phyloP scores from a whole-genome alignment of 2,329 filamentous ascomycete species.

The Calonectria honghensis region DNA sequence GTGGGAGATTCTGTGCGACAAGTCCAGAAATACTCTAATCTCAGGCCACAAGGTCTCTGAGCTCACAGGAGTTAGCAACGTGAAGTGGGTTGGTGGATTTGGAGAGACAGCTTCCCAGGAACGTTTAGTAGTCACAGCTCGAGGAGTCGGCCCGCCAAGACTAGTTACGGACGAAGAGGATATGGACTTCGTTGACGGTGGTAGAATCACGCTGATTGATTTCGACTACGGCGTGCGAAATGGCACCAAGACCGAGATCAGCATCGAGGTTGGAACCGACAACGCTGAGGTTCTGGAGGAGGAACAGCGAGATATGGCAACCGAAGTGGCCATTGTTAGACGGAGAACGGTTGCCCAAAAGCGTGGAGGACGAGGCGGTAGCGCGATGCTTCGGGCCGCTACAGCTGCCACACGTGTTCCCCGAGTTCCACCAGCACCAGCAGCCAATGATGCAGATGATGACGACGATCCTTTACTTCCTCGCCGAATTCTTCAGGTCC shows the following conservation, averaged over 20 bases:
- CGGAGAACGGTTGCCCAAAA: slow-evolving; percentile 82
- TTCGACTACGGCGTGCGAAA: slow-evolving; percentile 79
- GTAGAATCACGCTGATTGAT: slow-evolving; percentile 82
- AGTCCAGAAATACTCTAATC: slow-evolving; percentile 81
- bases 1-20: slow-evolving; percentile 82
- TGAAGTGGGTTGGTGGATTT: slow-evolving; percentile 82
- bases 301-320: slow-evolving; percentile 83
- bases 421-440: slow-evolving; percentile 55
- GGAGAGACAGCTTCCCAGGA: slow-evolving; percentile 69
- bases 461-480: slow-evolving; percentile 74
- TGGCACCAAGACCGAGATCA: slow-evolving; percentile 75
- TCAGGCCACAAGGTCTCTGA: slow-evolving; percentile 79
- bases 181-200: slow-evolving; percentile 85
- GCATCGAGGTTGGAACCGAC: slow-evolving; percentile 83
- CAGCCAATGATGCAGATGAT: slow-evolving; percentile 60
- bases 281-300: slow-evolving; percentile 83
- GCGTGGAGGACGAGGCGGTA: slow-evolving; percentile 66
- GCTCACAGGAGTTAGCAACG: slow-evolving; percentile 78
- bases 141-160: slow-evolving; percentile 77
- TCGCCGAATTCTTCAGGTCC: slow-evolving; percentile 64
- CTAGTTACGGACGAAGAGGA: slow-evolving; percentile 80
- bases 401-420: slow-evolving; percentile 63
- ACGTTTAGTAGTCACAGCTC: slow-evolving; percentile 81
- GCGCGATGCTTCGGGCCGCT: slow-evolving; percentile 68
- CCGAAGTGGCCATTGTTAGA: slow-evolving; percentile 86